Percentiles rank a stretch among this genome's conserved stretches.
Conservation (phyloP, 371 early-diverging fungal genomes). For the Gilbertella persicaria region DNA sequence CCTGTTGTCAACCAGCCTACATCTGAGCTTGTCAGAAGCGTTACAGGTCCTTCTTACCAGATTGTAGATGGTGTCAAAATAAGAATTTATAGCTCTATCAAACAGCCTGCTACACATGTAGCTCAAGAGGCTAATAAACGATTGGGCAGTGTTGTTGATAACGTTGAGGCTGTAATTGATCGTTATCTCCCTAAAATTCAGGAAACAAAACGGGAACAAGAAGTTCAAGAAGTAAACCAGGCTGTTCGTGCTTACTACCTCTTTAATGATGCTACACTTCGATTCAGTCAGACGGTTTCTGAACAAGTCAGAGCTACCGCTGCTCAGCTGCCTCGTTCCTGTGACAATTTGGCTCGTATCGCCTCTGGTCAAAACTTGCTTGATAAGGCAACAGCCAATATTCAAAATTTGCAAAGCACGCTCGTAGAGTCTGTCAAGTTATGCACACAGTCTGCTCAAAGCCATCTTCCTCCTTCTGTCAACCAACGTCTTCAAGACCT, state of each 20-base stretch:
- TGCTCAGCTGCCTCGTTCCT: conserved; percentile 34
- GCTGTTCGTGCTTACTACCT: conserved; percentile 45
- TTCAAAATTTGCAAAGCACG: conserved; percentile 39
- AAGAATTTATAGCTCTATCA: conserved; percentile 47
- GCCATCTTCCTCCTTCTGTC: conserved; percentile 35
- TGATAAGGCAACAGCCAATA: conserved; percentile 30
- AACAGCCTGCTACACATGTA: conserved; percentile 45
- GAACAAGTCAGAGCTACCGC: conserved; percentile 29
- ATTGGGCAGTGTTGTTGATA: conserved; percentile 49
- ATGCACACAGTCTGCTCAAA: conserved; percentile 35
- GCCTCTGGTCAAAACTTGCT: conserved; percentile 30
- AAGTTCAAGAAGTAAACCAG: conserved; percentile 45
- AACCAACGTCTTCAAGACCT: conserved; percentile 20
- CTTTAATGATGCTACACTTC: conserved; percentile 30
- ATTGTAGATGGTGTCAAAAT: conserved; percentile 37
- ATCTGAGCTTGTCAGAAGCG: conserved; percentile 56
- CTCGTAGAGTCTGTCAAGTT: conserved; percentile 28
- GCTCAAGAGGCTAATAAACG: conserved; percentile 53
- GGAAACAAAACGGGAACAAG: conserved; percentile 24
- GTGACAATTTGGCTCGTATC: conserved; percentile 34
- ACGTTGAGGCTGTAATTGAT: conserved; percentile 51
- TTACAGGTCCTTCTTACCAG: conserved; percentile 38
- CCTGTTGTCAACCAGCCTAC: conserved; percentile 70
- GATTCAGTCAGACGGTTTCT: conserved; percentile 33
- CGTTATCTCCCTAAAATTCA: conserved; percentile 49